A percentile compares a stretch with the other conserved stretches of the same genome.
phyloP scores from a whole-genome alignment of 2,329 filamentous ascomycete species.

The Cordyceps farinosa region DNA sequence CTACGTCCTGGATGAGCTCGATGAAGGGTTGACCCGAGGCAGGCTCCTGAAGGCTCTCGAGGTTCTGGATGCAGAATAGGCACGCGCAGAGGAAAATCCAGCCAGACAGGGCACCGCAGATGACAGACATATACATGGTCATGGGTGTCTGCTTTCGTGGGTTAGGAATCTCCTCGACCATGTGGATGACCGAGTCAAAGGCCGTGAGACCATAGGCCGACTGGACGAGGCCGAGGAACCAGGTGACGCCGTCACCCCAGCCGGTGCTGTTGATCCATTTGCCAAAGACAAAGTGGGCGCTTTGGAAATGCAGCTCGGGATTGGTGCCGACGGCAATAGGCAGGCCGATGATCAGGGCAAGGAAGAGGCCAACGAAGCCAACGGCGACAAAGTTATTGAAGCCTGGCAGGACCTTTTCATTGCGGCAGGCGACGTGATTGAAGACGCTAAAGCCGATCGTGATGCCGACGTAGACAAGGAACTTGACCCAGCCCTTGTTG shows the following conservation, averaged over 20 bases:
- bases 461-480: constrained; percentile 52
- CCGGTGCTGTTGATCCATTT: constrained; percentile 44
- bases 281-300: constrained; percentile 50
- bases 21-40: constrained; percentile 45
- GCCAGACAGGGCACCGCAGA: constrained; percentile 46
- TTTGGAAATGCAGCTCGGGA: constrained; percentile 42
- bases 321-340: constrained; percentile 50
- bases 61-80: constrained; percentile 47
- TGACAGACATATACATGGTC: constrained; percentile 50
- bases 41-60: constrained; percentile 39
- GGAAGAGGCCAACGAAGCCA: constrained; percentile 49
- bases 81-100: constrained; percentile 51
- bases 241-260: constrained; percentile 54
- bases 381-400: constrained; percentile 56
- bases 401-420: constrained; percentile 36
- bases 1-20: constrained; percentile 39
- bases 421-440: constrained; percentile 50
- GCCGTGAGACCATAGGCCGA: constrained; percentile 54
- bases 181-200: constrained; percentile 57
- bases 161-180: constrained; percentile 54
- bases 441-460: constrained; percentile 45
- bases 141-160: constrained; percentile 48
- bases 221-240: constrained; percentile 56
- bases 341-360: constrained; percentile 48
- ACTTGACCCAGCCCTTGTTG: constrained; percentile 49